A percentile compares a stretch with the other conserved stretches of the same genome.
These are phyloP conservation scores for Rutstroemia sp. DNA, from an alignment of 2,329 filamentous ascomycete genomes.

Conservation along the genomic window DNA sequence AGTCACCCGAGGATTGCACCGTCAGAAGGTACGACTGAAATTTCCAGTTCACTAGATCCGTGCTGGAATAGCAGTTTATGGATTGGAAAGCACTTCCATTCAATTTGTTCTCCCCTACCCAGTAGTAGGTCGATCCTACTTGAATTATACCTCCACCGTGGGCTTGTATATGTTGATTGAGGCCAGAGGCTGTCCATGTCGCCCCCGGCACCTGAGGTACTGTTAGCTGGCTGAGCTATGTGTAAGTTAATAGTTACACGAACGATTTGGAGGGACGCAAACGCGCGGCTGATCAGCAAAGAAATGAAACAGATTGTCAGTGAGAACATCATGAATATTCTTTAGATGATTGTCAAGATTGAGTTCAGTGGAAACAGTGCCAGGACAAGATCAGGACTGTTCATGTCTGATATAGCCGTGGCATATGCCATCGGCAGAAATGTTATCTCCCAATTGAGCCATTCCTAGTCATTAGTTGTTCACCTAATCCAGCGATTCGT, in stretches of 20 bases:
- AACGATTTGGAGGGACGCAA: constrained; percentile 7
- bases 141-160: constrained; percentile 59
- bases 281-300: background rate
- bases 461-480: background rate
- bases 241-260: background rate
- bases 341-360: background rate
- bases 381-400: background rate
- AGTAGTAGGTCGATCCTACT: constrained; percentile 53
- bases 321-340: background rate
- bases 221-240: background rate
- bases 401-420: background rate
- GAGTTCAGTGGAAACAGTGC: background rate
- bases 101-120: constrained; percentile 64
- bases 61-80: constrained; percentile 60
- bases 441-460: too few relatives aligned
- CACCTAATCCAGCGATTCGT: background rate
- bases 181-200: constrained; percentile 25
- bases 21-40: constrained; percentile 53
- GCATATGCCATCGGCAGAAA: background rate
- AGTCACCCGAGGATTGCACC: constrained; percentile 43
- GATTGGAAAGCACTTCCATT: constrained; percentile 54
- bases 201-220: constrained; percentile 22
- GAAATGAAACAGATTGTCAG: background rate
- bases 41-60: constrained; percentile 56
- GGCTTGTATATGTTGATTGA: constrained; percentile 53